phyloP scores from a whole-genome alignment of 257 asterid genomes.

The Thymus quinquecostatus region DNA sequence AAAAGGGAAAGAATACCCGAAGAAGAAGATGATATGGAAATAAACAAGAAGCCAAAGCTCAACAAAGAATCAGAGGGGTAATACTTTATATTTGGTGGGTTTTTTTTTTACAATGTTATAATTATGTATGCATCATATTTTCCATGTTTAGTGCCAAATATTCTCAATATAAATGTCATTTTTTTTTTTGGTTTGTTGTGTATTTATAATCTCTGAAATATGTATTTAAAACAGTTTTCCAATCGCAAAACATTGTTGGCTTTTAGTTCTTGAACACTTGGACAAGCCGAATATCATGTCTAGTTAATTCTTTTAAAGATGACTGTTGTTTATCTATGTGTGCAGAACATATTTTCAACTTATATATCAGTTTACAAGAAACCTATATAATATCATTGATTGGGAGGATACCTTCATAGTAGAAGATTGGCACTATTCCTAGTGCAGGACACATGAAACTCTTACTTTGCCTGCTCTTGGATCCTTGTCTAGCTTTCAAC shows the following conservation, averaged over 20 bases:
- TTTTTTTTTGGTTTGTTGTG: too few relatives aligned
- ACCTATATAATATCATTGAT: too few relatives aligned
- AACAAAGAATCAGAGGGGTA: too few relatives aligned
- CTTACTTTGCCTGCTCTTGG: constrained; percentile 7
- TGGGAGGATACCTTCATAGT: constrained; percentile 8
- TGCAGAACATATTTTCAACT: constrained; percentile 19
- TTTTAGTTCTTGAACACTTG: constrained; percentile 22
- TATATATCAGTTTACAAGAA: neutral
- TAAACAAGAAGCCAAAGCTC: too few relatives aligned
- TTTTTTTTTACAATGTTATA: too few relatives aligned
- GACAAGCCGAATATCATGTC: neutral
- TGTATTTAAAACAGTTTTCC: neutral
- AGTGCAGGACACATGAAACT: neutral
- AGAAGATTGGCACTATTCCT: constrained; percentile 2
- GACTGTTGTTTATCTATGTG: constrained; percentile 7
- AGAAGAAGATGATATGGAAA: too few relatives aligned
- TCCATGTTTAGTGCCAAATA: too few relatives aligned
- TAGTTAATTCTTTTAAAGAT: neutral
- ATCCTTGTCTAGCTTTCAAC: constrained; percentile 11
- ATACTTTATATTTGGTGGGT: too few relatives aligned
- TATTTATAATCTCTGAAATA: neutral
- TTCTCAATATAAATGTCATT: too few relatives aligned
- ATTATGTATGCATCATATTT: too few relatives aligned
- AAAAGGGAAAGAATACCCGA: too few relatives aligned
- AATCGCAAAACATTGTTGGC: constrained; percentile 12